Base-by-base conservation (phyloP, 2,329 filamentous ascomycete species). In the Diaporthe sp. region DNA sequence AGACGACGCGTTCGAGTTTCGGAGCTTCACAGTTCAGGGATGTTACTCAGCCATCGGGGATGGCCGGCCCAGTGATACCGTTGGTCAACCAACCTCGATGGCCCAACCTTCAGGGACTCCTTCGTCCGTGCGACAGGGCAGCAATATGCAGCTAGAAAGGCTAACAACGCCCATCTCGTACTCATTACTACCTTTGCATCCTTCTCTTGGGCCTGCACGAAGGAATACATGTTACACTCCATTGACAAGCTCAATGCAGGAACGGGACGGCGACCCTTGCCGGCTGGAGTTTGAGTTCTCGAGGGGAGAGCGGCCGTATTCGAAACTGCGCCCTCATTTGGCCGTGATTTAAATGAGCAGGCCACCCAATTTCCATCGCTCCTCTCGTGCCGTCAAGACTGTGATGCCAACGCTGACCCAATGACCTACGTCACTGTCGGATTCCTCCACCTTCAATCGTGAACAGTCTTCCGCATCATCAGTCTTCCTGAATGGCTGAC, bases 1-100 rank as follows among this genome's bases (percentile, higher is more conserved):
- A 68, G 65, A 53, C 46, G 65, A 68, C 46, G 65, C 65, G 65
- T 53, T 53, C 65, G 34, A 25, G 65, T 68, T 68, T 68, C 46
- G 31, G 62, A 68, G 31, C 62, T 39, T 37, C 44, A n/a, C 5
- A 31, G 17, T 28, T 19, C 3, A 10, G 42, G 61, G 7, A n/a
- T 31, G 17, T 37, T 10, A n/a, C 44, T 19, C 62, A 49, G 19
- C 28, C 28, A 67, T 67, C 62, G 62, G 44, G 12, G 62, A 51
- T 67, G 62, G 44, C 62, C 44, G 44, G 28, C 31, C 5, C 62
- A 51, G 44, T 37, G 44, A 67, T 22, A 6, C n/a, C 4, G 65
- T 39, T 68, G 65, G 46, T 25, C 65, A 28, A 13, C 65, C 19
- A 19, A 10, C 42, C 17, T 34, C 8, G 2, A 39, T 19, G 3